Base-by-base conservation (phyloP, 345 rosid species). In the Lepidium didymum region DNA sequence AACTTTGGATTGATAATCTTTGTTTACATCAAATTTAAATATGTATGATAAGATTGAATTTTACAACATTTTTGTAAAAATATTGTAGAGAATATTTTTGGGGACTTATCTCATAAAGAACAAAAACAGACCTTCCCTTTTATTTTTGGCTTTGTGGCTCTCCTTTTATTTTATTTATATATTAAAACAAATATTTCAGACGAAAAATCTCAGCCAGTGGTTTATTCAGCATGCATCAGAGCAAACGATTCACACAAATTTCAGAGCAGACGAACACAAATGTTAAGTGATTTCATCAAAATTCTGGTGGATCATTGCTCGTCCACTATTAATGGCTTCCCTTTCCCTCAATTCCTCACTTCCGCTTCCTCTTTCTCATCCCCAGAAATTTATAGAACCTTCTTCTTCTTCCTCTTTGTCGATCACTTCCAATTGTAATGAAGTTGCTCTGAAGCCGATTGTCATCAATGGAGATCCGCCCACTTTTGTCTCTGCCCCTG, bases 401-500 rank as follows among this genome's bases (percentile, higher is more conserved):
- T 64, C 76, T 36, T 77, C 78, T 34, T 64, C 81, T 31, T 67
- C 83, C 41, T 53, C 79, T 34, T 19, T 57, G 38, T 35, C 12
- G 44, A 76, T 70, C 58, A 21, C 57, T 68, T 36, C 41, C 21
- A 62, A 12, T 45, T 23, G 33, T 21, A 75, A 63, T 42, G 71
- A 68, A 62, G 75, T 61, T 3, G 34, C 81, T 56, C 76, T 78
- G 62, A 83, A 86, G 72, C 93, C 98, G 15, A 85, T 92, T 46
- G 82, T 85, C 43, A 70, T 83, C 42, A 81, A 60, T 53, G 98
- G 98, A 68, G 84, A 82, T 60, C 90, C 96, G 69, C 91, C 97
- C 56, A 90, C 96, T 72, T 86, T 81, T 47, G 93, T 90, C 14
- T 92, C 97, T 60, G 98, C 97, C 56, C 98, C 98, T 45, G 81